A percentile compares a stretch with the other conserved stretches of the same genome.
These are phyloP conservation scores for Oryza glaberrima DNA, from an alignment of 176 grass and related monocot genomes.

Conservation along the genomic window DNA sequence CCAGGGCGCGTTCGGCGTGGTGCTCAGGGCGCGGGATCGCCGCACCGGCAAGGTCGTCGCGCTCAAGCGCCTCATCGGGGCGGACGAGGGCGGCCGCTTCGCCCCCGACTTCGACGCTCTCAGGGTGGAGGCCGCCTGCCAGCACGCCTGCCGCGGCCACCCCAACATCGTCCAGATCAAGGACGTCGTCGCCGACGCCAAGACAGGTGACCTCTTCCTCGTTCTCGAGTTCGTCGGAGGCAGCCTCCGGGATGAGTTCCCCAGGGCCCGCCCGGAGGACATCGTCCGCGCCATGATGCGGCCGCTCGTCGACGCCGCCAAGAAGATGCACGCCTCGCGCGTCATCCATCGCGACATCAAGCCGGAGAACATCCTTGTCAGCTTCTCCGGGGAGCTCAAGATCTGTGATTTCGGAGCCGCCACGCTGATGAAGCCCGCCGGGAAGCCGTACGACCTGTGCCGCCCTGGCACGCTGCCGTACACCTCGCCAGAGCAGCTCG, in stretches of 20 bases:
- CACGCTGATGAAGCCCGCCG: neutral
- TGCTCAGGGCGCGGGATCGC: neutral
- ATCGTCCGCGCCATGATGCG: slow-evolving; percentile 9
- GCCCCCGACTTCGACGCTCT: neutral
- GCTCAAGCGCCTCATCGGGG: neutral
- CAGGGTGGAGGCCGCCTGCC: neutral
- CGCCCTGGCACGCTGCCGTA: too few species aligned
- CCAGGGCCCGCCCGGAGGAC: neutral
- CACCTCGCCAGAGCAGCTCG: too few species aligned
- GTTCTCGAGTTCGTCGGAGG: neutral
- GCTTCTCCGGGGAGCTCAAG: neutral
- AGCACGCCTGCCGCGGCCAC: neutral
- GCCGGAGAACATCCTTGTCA: slow-evolving; percentile 48
- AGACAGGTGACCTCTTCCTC: neutral
- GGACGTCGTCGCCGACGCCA: neutral
- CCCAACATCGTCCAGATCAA: neutral
- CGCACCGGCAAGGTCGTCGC: slow-evolving; percentile 9
- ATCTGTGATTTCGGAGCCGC: slow-evolving; percentile 36
- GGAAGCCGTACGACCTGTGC: too few species aligned
- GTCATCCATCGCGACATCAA: slow-evolving; percentile 51
- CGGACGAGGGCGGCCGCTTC: neutral
- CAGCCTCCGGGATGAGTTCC: neutral
- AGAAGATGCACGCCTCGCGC: slow-evolving; percentile 21
- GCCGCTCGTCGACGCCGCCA: slow-evolving; percentile 2
- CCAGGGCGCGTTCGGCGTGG: neutral